Percentiles rank a stretch among this genome's conserved stretches.
These are phyloP conservation scores for Begonia masoniana DNA, from an alignment of 306 rosid species.

Conservation along the genomic window DNA sequence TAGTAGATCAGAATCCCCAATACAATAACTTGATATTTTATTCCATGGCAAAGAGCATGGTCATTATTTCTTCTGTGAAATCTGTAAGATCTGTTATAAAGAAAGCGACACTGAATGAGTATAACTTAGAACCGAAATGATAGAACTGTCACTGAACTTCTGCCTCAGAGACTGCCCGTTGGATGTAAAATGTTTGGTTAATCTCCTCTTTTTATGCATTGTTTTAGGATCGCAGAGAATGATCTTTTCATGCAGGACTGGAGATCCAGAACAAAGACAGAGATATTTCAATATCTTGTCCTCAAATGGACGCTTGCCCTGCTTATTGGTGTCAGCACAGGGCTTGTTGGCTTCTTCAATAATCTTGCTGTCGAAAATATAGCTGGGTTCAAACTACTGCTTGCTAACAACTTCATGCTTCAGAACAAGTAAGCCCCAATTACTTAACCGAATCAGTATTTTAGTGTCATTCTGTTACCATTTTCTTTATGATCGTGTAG, in stretches of 20 bases:
- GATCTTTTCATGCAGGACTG: constrained; percentile 68
- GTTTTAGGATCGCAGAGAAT: constrained; percentile 66
- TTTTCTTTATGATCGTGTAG: no score
- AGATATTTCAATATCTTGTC: constrained; percentile 39
- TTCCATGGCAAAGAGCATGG: no score
- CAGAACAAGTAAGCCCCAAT: constrained; percentile 26
- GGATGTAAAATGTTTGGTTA: no score
- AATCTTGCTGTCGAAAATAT: constrained; percentile 72
- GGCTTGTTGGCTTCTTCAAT: constrained; percentile 58
- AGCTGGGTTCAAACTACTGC: constrained; percentile 55
- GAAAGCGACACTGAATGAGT: no score
- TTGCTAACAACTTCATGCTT: constrained; percentile 50
- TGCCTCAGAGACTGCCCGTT: no score
- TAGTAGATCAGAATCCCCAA: no score
- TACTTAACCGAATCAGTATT: no score
- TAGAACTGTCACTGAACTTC: constrained; percentile 1
- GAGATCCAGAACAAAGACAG: constrained; percentile 47
- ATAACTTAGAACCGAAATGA: neutral
- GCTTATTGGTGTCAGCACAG: constrained; percentile 55
- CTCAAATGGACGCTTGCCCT: constrained; percentile 70
- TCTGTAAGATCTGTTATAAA: no score
- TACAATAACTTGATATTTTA: no score
- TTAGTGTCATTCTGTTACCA: no score
- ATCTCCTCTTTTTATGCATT: constrained; percentile 8
- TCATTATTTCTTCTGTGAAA: no score